phyloP scores from a whole-genome alignment of 768 basidiomycete species.

The Boletus pseudopeckii region DNA sequence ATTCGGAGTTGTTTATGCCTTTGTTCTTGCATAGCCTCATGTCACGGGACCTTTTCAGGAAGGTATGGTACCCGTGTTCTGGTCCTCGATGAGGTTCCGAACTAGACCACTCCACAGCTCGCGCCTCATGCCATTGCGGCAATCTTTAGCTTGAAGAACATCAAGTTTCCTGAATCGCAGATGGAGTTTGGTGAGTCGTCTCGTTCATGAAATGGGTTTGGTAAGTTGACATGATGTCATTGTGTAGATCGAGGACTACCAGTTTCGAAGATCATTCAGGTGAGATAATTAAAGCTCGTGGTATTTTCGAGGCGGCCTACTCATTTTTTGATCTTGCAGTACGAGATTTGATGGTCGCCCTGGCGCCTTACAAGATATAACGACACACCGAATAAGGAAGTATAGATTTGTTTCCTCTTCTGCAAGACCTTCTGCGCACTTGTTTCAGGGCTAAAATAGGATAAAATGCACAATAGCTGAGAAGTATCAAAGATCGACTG shows the following conservation, averaged over 20 bases:
- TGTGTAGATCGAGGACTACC: constrained; percentile 13
- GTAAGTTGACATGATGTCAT: background rate
- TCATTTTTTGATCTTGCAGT: constrained; percentile 5
- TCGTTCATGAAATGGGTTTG: background rate
- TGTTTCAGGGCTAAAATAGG: background rate
- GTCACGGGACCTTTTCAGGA: constrained; percentile 25
- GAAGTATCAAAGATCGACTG: background rate
- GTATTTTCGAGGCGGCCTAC: background rate
- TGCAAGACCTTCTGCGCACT: background rate
- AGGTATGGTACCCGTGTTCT: constrained; percentile 9
- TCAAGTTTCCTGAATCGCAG: constrained; percentile 17
- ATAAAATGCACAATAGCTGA: background rate
- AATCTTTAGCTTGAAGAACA: constrained; percentile 43
- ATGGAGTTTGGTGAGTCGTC: constrained; percentile 13
- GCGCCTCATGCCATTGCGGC: constrained; percentile 42
- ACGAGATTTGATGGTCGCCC: constrained; percentile 24
- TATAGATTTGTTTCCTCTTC: constrained; percentile 1
- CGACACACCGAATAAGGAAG: background rate
- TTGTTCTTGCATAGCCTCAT: constrained; percentile 28
- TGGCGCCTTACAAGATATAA: background rate
- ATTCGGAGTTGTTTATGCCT: background rate
- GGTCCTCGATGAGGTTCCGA: constrained; percentile 15
- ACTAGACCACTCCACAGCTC: constrained; percentile 28
- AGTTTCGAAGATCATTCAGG: constrained; percentile 20
- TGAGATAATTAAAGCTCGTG: background rate